Evolutionary conservation across 371 early-diverging fungal species (phyloP).

Genomic region (Furculomyces boomerangus): DNA sequence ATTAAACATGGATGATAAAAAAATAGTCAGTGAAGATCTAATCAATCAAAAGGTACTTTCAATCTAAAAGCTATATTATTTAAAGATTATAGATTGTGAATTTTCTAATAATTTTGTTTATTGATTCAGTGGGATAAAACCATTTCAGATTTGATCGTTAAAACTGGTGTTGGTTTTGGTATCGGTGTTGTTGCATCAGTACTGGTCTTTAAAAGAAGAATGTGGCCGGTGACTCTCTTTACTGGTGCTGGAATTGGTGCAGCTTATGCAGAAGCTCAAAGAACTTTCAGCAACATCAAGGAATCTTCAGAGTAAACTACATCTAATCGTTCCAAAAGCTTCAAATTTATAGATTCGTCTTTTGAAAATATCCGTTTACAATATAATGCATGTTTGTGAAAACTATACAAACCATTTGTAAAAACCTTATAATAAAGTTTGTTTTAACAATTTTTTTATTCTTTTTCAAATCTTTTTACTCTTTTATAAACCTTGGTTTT

Average conservation of each 20-base stretch:
- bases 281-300: too few relatives aligned
- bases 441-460: too few relatives aligned
- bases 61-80: neutral
- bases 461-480: too few relatives aligned
- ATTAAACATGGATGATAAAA: slow-evolving; percentile 26
- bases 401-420: too few relatives aligned
- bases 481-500: too few relatives aligned
- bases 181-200: slow-evolving; percentile 76
- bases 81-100: neutral
- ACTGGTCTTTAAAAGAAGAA: slow-evolving; percentile 72
- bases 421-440: too few relatives aligned
- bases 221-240: slow-evolving; percentile 75
- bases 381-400: too few relatives aligned
- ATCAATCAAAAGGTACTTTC: slow-evolving; percentile 33
- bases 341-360: too few relatives aligned
- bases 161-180: slow-evolving; percentile 71
- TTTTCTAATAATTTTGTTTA: neutral
- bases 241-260: slow-evolving; percentile 77
- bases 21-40: slow-evolving; percentile 32
- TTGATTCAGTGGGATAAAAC: slow-evolving; percentile 65
- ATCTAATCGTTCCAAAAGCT: too few relatives aligned
- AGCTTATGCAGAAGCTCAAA: slow-evolving; percentile 72
- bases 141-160: slow-evolving; percentile 67
- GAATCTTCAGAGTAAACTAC: too few relatives aligned
- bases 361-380: too few relatives aligned